Evolutionary conservation across 2,329 filamentous ascomycete species (phyloP).

Genomic region (Annulohypoxylon truncatum): DNA sequence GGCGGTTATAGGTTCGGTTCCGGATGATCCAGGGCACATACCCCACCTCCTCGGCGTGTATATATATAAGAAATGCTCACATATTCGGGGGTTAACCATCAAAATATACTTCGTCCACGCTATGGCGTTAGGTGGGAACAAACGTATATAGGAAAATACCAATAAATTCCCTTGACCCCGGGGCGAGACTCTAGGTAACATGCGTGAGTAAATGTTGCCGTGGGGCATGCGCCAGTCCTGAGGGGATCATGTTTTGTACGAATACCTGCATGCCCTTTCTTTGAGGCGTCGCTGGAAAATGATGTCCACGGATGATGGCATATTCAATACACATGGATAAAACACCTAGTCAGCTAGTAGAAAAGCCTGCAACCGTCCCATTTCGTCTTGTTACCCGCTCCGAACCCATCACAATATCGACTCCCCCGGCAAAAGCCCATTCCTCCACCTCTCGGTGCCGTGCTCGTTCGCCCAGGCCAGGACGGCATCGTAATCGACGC

Average conservation of each 20-base stretch:
- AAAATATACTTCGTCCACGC: neutral
- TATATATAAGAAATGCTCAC: slow-evolving; percentile 19
- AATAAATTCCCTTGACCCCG: neutral
- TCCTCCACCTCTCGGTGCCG: slow-evolving; percentile 50
- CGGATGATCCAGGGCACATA: slow-evolving; percentile 22
- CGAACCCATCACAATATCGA: slow-evolving; percentile 37
- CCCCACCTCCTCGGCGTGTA: slow-evolving; percentile 14
- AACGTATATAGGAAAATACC: neutral
- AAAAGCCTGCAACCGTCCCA: too few species aligned
- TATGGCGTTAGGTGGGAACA: neutral
- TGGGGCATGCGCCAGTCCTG: too few species aligned
- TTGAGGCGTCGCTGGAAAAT: too few species aligned
- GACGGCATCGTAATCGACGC: slow-evolving; percentile 52
- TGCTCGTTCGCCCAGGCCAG: slow-evolving; percentile 52
- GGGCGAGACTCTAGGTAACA: neutral
- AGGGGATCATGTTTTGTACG: too few species aligned
- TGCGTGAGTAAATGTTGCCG: too few species aligned
- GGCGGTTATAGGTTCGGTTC: slow-evolving; percentile 7
- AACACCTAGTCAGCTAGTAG: too few species aligned
- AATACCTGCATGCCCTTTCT: too few species aligned
- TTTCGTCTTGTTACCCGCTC: neutral
- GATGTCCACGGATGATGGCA: too few species aligned
- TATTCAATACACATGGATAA: too few species aligned
- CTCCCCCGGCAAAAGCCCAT: slow-evolving; percentile 44
- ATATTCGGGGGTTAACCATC: neutral